These are phyloP conservation scores for Hanseniaspora pseudoguilliermondii DNA, from an alignment of 805 yeast genomes.

Conservation along the genomic window DNA sequence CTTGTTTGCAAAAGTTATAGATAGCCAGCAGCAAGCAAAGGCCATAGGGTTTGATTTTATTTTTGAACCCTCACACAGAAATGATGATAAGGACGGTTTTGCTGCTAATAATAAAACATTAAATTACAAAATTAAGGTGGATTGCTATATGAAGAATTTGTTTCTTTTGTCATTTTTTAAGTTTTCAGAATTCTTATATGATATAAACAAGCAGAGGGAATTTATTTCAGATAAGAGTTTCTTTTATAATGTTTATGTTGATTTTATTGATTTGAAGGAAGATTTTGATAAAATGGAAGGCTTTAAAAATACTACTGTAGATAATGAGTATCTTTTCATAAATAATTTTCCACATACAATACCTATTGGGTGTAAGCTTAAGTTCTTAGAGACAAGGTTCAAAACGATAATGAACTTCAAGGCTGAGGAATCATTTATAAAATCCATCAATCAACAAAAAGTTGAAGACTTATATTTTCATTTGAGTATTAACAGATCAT, in stretches of 20 bases:
- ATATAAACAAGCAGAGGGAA: not conserved
- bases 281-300: conserved; percentile 71
- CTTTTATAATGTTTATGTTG: conserved; percentile 64
- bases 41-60: not conserved
- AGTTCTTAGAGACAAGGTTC: conserved; percentile 71
- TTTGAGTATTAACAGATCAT: conserved; percentile 53
- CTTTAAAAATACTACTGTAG: conserved; percentile 2
- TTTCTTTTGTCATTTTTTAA: not conserved
- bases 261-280: conserved; percentile 57
- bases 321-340: not conserved
- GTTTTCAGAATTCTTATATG: not conserved
- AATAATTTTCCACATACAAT: conserved; percentile 56
- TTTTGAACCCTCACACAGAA: not conserved
- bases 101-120: not conserved
- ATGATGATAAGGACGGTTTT: not conserved
- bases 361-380: conserved; percentile 69
- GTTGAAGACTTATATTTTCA: conserved; percentile 57
- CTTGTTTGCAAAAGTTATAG: not conserved
- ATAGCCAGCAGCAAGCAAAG: not conserved
- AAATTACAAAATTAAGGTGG: not conserved
- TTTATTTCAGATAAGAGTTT: conserved; percentile 28
- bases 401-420: conserved; percentile 67
- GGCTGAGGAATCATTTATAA: conserved; percentile 80
- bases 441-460: conserved; percentile 50
- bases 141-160: not conserved